Base-by-base conservation (phyloP, 495 filamentous ascomycete genomes). In the Lasiosphaeris hirsuta region DNA sequence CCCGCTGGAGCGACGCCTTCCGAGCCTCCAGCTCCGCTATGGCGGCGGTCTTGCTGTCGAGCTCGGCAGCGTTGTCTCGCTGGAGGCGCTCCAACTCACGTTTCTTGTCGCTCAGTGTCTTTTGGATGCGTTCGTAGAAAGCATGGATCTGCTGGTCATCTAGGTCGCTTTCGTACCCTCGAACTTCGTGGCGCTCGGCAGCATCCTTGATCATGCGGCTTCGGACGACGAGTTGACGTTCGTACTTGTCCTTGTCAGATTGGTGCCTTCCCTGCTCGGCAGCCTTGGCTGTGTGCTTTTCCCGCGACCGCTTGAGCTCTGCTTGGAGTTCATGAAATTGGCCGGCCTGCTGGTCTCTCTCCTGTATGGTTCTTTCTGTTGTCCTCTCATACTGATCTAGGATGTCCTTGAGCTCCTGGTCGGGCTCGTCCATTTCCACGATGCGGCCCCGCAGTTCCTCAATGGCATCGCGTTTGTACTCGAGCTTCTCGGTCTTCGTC, bases 221-320 rank as follows among this genome's bases (percentile, higher is more conserved):
- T 23, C 93, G 86, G 19, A 80, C 71, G 58, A 81, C 75, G 5
- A 96, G 64, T 49, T 96, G 88, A 10, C 84, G 83, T 66, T 96
- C 90, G 63, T 93, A 91, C 59, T 87, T 88, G 63, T 86, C 85
- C 69, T 92, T 90, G 67, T 96, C 85, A 7, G 92, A 91, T 69
- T 94, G 84, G 64, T 85, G 84, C 64, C 86, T 90, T 33, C 94
- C 94, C 62, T 85, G 79, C 67, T 97, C 94, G 11, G 86, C 84
- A 44, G 90, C 84, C 70, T 96, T 97, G 39, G 75, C 70, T 3
- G 84, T 84, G 23, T 92, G 73, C 8, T 76, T 65, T 18, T 76
- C 70, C 7, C 88, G 84, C 38, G 72, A 69, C 1, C 71, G 64
- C 44, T 88, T 82, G 4, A 93, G 82, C 18, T 82, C 80, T 13